These are phyloP conservation scores for Actinomortierella wolfii DNA, from an alignment of 371 early-diverging fungal genomes.

Conservation along the genomic window DNA sequence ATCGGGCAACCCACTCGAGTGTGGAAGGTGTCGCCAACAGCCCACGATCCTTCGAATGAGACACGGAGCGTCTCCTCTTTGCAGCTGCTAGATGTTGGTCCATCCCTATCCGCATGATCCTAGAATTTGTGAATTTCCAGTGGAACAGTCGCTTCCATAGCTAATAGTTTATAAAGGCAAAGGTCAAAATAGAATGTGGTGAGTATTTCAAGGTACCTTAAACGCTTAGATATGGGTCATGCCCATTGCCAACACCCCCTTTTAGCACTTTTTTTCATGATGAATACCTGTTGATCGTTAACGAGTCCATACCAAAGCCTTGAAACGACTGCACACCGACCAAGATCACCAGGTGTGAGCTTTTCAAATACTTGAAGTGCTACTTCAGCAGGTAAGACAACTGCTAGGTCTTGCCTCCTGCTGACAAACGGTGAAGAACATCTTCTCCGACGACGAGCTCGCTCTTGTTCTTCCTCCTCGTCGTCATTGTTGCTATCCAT, in stretches of 20 bases:
- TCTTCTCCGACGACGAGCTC: too few relatives aligned
- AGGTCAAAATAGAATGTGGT: not conserved
- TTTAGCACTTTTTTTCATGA: not conserved
- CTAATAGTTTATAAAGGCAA: constrained; percentile 2
- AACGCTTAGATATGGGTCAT: not conserved
- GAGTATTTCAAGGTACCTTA: not conserved
- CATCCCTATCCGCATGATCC: not conserved
- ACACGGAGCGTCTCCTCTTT: not conserved
- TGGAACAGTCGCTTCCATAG: constrained; percentile 33
- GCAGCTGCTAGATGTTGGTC: not conserved
- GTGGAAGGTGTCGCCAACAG: not conserved
- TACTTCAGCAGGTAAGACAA: constrained; percentile 31
- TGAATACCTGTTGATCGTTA: constrained; percentile 39
- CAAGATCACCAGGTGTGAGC: constrained; percentile 30
- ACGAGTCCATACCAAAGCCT: constrained; percentile 39
- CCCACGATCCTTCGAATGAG: too few relatives aligned
- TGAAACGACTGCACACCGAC: constrained; percentile 36
- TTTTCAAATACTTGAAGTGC: constrained; percentile 28
- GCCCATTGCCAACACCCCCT: not conserved
- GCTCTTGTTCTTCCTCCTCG: too few relatives aligned
- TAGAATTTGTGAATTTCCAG: not conserved
- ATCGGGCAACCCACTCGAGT: constrained; percentile 19
- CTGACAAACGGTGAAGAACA: too few relatives aligned
- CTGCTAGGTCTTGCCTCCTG: too few relatives aligned
- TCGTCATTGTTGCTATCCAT: too few relatives aligned